Percentiles rank a stretch among this genome's conserved stretches.
phyloP scores from a whole-genome alignment of 2,329 filamentous ascomycete genomes.

The Macroventuria anomochaeta region DNA sequence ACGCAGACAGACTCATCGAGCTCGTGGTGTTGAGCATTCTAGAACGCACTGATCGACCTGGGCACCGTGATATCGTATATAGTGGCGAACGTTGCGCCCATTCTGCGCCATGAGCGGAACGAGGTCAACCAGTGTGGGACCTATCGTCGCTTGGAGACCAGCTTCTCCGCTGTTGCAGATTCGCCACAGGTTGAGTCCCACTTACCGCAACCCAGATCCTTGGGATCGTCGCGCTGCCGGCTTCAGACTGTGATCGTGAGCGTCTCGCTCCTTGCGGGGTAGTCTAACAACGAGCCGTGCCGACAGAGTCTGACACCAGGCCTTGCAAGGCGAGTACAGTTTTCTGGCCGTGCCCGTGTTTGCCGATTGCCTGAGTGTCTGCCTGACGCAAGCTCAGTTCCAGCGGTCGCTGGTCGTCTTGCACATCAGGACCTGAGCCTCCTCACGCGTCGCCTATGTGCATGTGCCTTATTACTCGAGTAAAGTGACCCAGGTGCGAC shows the following conservation, averaged over 20 bases:
- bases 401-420: background rate
- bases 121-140: conserved; percentile 9
- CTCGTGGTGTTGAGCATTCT: conserved; percentile 2
- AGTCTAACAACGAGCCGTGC: conserved; percentile 10
- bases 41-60: conserved; percentile 9
- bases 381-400: background rate
- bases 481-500: no score
- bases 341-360: background rate
- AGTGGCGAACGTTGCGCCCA: conserved; percentile 14
- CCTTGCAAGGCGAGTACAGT: background rate
- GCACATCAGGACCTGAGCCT: background rate
- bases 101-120: conserved; percentile 8
- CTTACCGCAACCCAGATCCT: conserved; percentile 15
- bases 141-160: conserved; percentile 14
- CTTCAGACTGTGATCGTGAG: conserved; percentile 1
- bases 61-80: conserved; percentile 2
- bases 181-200: conserved; percentile 13
- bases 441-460: background rate
- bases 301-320: conserved; percentile 2
- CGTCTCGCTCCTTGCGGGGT: conserved; percentile 1
- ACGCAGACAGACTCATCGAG: background rate
- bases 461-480: no score
- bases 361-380: background rate
- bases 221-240: conserved; percentile 10
- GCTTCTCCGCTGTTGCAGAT: conserved; percentile 10